Evolutionary conservation across 345 rosid species (phyloP), one percentile per base, ranked within the genome.

Genomic region (Boechera stricta): DNA sequence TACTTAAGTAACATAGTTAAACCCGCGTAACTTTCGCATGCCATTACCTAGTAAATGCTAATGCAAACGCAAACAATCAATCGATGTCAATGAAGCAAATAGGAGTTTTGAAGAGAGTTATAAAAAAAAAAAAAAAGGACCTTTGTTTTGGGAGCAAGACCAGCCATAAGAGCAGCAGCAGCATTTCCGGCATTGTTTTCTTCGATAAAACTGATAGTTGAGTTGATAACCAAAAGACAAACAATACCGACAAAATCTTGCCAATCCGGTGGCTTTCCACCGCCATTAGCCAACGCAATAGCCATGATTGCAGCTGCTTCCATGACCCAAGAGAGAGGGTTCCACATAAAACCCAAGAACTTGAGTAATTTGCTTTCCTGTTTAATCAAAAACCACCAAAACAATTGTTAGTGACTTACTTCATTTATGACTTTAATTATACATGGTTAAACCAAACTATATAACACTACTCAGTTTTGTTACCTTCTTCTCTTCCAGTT

Each of bases 281-380:
- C 77, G 3, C 97, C 97, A 9, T 92, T 90, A n/a, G 97, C 97
- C 72, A 92, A 73, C 0, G 84, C 97, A 76, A 92, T 90, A 65
- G 97, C 96, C 97, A 92, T 92, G 6, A 92, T 21, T 9, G 97
- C 97, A 71, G 96, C 94, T 67, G 92, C 80, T 78, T 92, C 97
- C 97, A 92, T 90, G 53, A 90, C 97, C 97, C 96, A 90, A 1
- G 97, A 92, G 16, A 92, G 83, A 32, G 96, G 96, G 73, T 92
- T 92, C 94, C 96, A 90, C 97, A 92, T 89, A 80, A 92, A 92
- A 54, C 97, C 97, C 74, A 90, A 79, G 75, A 92, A 90, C 92
- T 92, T 90, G 65, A 90, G 91, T 7, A 92, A 0, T 68, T 89
- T 92, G 86, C 90, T 90, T 82, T 92, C 96, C 91, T 91, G 80